A percentile compares a stretch with the other conserved stretches of the same genome.
These are phyloP conservation scores for Polygonum maritimum DNA, from an alignment of 148 eudicot genomes.

Conservation along the genomic window DNA sequence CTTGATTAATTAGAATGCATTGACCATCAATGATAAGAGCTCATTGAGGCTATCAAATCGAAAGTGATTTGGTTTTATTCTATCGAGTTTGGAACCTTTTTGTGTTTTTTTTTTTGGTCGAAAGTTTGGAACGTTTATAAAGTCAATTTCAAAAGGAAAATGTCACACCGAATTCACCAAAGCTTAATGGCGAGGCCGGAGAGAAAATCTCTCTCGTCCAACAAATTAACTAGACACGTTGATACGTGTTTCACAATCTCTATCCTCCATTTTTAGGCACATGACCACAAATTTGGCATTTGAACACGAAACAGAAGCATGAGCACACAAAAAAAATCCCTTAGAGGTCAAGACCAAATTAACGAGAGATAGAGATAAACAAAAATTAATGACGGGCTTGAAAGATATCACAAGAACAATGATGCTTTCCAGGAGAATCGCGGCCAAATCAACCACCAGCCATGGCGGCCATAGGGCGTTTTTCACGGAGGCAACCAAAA, in stretches of 20 bases:
- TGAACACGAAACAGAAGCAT: neutral
- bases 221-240: neutral
- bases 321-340: neutral
- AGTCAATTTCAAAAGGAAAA: too few species aligned
- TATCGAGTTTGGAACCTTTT: too few species aligned
- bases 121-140: too few species aligned
- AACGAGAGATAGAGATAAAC: neutral
- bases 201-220: neutral
- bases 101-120: too few species aligned
- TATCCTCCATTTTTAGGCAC: neutral
- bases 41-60: too few species aligned
- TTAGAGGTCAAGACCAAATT: neutral
- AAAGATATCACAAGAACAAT: neutral
- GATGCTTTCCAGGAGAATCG: neutral
- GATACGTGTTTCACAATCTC: neutral
- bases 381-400: neutral
- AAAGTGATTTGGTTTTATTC: too few species aligned
- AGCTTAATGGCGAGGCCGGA: neutral
- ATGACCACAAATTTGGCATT: neutral
- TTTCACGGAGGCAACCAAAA: neutral
- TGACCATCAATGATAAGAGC: too few species aligned
- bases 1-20: too few species aligned
- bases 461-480: neutral
- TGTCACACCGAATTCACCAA: neutral
- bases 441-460: neutral